Percentiles rank a stretch among this genome's conserved stretches.
These are phyloP conservation scores for Aspergillus nanangensis DNA, from an alignment of 495 filamentous ascomycete genomes.

Conservation along the genomic window DNA sequence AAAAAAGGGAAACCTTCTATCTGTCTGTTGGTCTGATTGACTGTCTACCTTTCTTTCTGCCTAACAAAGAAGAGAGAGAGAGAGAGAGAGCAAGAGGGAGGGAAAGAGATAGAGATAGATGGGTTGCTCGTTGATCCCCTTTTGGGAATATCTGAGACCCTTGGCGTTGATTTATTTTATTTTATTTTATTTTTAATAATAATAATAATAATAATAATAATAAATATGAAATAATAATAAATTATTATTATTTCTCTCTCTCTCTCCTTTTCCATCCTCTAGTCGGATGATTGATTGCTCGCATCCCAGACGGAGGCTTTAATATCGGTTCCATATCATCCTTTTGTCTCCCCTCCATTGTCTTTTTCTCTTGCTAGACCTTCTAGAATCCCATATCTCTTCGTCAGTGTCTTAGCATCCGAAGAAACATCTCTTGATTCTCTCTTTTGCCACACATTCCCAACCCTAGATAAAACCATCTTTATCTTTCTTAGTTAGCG, in stretches of 20 bases:
- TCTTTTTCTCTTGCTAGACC: slow-evolving; percentile 7
- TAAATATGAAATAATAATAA: no score
- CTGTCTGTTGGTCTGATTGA: no score
- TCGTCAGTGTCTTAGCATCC: slow-evolving; percentile 11
- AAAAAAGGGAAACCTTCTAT: no score
- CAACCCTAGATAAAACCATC: slow-evolving; percentile 11
- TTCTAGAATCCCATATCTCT: slow-evolving; percentile 17
- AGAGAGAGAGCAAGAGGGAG: no score
- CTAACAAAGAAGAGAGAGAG: no score
- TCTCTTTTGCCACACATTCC: no score
- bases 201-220: no score
- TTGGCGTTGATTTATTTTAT: slow-evolving; percentile 1
- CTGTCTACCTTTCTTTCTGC: no score
- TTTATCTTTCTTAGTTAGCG: no score
- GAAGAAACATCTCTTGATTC: slow-evolving; percentile 3
- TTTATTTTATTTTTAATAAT: slow-evolving; percentile 4
- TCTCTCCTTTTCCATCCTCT: slow-evolving; percentile 1
- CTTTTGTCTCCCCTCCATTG: background rate
- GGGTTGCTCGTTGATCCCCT: no score
- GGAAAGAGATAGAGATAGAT: slow-evolving; percentile 1
- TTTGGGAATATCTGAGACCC: slow-evolving; percentile 3
- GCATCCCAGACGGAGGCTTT: no score
- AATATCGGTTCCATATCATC: slow-evolving; percentile 3
- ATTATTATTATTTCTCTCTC: slow-evolving; percentile 2
- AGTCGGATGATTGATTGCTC: slow-evolving; percentile 10